A percentile compares a stretch with the other conserved stretches of the same genome.
These are phyloP conservation scores for Kernera saxatilis DNA, from an alignment of 345 rosid species.

Conservation along the genomic window DNA sequence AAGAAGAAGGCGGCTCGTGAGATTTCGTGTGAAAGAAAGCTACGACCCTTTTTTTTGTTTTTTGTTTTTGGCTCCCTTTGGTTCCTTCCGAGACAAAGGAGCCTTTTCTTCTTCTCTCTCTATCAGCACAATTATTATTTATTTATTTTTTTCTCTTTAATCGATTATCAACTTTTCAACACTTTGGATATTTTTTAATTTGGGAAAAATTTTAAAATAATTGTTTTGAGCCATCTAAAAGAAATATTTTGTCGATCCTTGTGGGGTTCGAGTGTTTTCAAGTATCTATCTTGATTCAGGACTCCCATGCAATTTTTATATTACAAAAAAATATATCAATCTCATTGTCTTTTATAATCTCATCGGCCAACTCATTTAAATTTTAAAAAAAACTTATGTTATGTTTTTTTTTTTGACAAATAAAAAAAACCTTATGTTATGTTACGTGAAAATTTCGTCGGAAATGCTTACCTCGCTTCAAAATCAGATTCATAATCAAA, in stretches of 20 bases:
- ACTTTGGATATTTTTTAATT: not conserved
- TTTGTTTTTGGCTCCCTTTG: not conserved
- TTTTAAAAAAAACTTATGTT: too few species aligned
- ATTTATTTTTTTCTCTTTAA: not conserved
- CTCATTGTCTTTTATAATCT: not conserved
- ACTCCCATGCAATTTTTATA: conserved; percentile 16
- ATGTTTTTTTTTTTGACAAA: too few species aligned
- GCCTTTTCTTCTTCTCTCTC: conserved; percentile 2
- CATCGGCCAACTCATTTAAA: not conserved
- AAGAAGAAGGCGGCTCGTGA: conserved; percentile 18
- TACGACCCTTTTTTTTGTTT: not conserved
- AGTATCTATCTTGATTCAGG: conserved; percentile 25
- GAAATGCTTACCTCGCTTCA: too few species aligned
- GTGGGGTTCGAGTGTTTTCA: conserved; percentile 28
- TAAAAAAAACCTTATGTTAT: too few species aligned
- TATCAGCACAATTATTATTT: conserved; percentile 1
- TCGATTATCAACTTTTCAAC: conserved; percentile 12
- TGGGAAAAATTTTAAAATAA: not conserved
- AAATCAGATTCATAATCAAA: too few species aligned
- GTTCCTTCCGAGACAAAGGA: conserved; percentile 23
- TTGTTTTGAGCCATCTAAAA: conserved; percentile 11
- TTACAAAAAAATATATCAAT: conserved; percentile 1
- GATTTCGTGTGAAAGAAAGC: conserved; percentile 26
- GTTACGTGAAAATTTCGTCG: too few species aligned
- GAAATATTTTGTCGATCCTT: conserved; percentile 27